A percentile compares a stretch with the other conserved stretches of the same genome.
Evolutionary conservation across 148 eudicot genomes (phyloP).

Genomic region (Oxyria digyna): DNA sequence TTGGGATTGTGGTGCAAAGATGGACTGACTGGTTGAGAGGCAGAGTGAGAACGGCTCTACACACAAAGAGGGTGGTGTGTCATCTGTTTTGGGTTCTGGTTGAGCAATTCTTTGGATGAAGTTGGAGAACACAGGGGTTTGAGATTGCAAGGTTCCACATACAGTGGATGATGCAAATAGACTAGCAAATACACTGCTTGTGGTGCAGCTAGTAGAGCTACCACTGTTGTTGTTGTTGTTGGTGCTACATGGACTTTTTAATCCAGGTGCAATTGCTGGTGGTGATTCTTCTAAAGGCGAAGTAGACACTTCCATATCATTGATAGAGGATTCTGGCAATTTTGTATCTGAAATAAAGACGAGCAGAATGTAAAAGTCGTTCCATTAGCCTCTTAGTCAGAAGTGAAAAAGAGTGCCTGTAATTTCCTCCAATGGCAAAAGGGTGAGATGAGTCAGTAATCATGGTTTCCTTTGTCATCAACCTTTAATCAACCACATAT

Average conservation of each 20-base stretch:
- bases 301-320: neutral
- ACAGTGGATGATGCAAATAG: conserved; percentile 70
- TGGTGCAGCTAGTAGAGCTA: conserved; percentile 31
- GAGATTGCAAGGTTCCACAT: conserved; percentile 34
- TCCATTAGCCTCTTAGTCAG: neutral
- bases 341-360: neutral
- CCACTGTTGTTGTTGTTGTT: conserved; percentile 38
- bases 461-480: conserved; percentile 29
- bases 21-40: conserved; percentile 58
- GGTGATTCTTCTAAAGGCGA: conserved; percentile 2
- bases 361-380: neutral
- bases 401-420: neutral
- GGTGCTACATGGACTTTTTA: conserved; percentile 33
- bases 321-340: neutral
- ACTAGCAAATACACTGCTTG: conserved; percentile 69
- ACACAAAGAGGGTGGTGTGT: conserved; percentile 30
- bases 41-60: conserved; percentile 60
- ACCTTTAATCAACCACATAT: conserved; percentile 25
- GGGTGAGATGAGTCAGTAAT: conserved; percentile 7
- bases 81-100: conserved; percentile 29
- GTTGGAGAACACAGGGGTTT: conserved; percentile 43
- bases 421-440: conserved; percentile 1
- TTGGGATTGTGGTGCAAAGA: conserved; percentile 54
- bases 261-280: conserved; percentile 3
- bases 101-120: conserved; percentile 40